Evolutionary conservation across 108 stramenopile species (phyloP).

Genomic region (Pinguiococcus pyrenoidosus): DNA sequence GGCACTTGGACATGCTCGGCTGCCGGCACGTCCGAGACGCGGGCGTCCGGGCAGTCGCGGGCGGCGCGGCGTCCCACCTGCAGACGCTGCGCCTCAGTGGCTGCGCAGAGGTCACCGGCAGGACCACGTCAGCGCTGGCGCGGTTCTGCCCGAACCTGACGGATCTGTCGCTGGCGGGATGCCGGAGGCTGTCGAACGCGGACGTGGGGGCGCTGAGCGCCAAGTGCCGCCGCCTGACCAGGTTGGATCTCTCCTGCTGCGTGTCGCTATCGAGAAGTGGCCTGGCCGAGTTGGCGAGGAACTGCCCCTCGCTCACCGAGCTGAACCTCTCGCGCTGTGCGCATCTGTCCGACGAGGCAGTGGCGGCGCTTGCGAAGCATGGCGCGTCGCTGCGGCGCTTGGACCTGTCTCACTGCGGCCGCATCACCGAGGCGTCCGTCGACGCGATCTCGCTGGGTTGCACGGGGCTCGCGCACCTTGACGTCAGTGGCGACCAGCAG

Average conservation of each 20-base stretch:
- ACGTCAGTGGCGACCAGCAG: slow-evolving; percentile 2
- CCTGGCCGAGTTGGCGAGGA: too few relatives aligned
- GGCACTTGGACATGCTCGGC: slow-evolving; percentile 23
- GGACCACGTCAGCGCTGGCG: slow-evolving; percentile 14
- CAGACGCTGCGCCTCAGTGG: slow-evolving; percentile 33
- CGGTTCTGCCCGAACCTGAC: slow-evolving; percentile 2
- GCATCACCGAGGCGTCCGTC: slow-evolving; percentile 3
- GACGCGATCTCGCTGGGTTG: slow-evolving; percentile 1
- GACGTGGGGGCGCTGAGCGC: slow-evolving; percentile 16
- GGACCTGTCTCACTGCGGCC: slow-evolving; percentile 3
- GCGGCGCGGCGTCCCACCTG: slow-evolving; percentile 23
- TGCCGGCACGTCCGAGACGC: slow-evolving; percentile 32
- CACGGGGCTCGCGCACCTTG: slow-evolving; percentile 6
- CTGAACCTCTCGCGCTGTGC: too few relatives aligned
- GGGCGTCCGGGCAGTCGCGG: slow-evolving; percentile 16
- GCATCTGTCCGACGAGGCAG: slow-evolving; percentile 7
- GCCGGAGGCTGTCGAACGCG: slow-evolving; percentile 7
- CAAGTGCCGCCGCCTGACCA: too few relatives aligned
- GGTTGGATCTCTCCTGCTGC: too few relatives aligned
- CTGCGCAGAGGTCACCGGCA: slow-evolving; percentile 26
- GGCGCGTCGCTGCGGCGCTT: neutral
- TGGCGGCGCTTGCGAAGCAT: neutral
- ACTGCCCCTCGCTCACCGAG: too few relatives aligned
- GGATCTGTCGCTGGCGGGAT: slow-evolving; percentile 19
- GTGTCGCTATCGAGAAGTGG: too few relatives aligned